These are phyloP conservation scores for Cicer chorassanicum DNA, from an alignment of 306 rosid species.

Conservation along the genomic window DNA sequence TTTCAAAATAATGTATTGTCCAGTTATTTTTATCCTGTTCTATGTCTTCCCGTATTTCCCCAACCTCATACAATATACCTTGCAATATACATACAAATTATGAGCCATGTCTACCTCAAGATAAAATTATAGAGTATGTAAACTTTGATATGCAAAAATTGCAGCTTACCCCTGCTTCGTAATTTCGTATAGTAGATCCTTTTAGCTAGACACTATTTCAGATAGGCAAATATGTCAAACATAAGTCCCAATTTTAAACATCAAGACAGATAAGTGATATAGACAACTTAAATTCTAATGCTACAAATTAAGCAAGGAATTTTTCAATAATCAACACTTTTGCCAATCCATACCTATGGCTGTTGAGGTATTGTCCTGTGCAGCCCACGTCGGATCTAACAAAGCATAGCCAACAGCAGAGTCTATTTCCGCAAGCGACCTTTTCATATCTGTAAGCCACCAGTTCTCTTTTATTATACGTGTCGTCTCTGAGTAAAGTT, in stretches of 20 bases:
- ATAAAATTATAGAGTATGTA: constrained; percentile 13
- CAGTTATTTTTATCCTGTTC: constrained; percentile 15
- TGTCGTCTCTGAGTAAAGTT: constrained; percentile 87
- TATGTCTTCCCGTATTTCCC: neutral
- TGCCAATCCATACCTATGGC: constrained; percentile 74
- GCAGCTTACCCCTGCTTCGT: neutral
- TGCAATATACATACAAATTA: neutral
- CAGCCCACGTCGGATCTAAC: constrained; percentile 99
- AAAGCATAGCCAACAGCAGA: constrained; percentile 97
- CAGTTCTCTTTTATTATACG: constrained; percentile 93
- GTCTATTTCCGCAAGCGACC: constrained; percentile 79
- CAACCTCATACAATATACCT: constrained; percentile 17
- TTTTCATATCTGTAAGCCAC: constrained; percentile 90
- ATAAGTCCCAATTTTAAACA: constrained; percentile 17
- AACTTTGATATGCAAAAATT: constrained; percentile 7
- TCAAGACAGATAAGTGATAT: constrained; percentile 9
- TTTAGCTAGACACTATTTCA: constrained; percentile 22
- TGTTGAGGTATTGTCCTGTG: constrained; percentile 98
- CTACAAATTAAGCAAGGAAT: constrained; percentile 15
- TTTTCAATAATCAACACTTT: constrained; percentile 14
- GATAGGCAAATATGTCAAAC: constrained; percentile 20
- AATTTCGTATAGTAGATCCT: constrained; percentile 18
- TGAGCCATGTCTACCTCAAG: constrained; percentile 23
- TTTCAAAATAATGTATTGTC: neutral
- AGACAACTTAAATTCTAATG: constrained; percentile 27